Base-by-base conservation (phyloP, 345 rosid genomes). In the Garcia nutans region DNA sequence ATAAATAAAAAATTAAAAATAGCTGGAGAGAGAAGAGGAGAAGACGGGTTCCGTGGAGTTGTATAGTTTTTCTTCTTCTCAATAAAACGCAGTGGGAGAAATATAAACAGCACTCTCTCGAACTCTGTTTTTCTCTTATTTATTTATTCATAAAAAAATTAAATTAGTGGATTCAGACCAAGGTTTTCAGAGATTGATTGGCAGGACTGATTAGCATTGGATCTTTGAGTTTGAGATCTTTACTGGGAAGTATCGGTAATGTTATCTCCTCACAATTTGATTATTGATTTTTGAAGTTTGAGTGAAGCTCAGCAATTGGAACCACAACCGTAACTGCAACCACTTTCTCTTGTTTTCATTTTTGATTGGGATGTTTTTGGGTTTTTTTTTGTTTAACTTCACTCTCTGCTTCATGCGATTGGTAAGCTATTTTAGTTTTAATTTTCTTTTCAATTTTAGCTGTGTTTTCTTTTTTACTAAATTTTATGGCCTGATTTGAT, bases 171-270 rank as follows among this genome's bases (percentile, higher is more conserved):
- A 42, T 57, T 33, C 74, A 23, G 41, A 61, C 54, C 64, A 52
- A 66, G 78, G 66, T 41, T 72, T 59, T 37, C 69, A 50, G 73
- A 24, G 69, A 58, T 59, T 49, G 37, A 58, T 58, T 37, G 68
- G 47, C 76, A 57, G 64, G 76, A 49, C 58, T n/a, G 58, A 33
- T 12, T 23, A 8, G 37, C 1, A n/a, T 72, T 72, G 31, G 41
- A 22, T 72, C 55, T n/a, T 16, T 22, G 75, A 58, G 44, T n/a
- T 16, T 22, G 75, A 58, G 44, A 24, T 42, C 55, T 42, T 16
- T 13, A 6, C 16, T 31, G 26, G 24, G 7, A 54, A 17, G 22
- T 54, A 54, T 54, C 58, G 5, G 13, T 50, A 13, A 11, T 22
- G 6, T 0, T 17, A 15, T 19, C 6, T 16, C 9, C 13, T 0